phyloP scores from a whole-genome alignment of 78 protist species.

The Isochrysis galbana region DNA sequence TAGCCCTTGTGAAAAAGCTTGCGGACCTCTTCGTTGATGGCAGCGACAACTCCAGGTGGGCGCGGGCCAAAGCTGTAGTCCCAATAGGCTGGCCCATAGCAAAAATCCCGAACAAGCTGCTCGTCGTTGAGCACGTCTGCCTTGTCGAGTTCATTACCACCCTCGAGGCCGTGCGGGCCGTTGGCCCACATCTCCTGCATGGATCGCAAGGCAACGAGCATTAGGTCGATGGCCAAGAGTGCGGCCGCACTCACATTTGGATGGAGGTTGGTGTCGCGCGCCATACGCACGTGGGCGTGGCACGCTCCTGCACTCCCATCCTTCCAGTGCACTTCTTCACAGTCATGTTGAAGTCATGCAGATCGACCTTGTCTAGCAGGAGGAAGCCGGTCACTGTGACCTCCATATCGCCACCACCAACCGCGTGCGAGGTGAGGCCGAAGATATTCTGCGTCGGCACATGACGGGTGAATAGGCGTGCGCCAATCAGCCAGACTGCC shows the following conservation, averaged over 20 bases:
- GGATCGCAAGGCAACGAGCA: too few species aligned
- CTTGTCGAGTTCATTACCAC: not conserved
- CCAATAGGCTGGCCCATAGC: not conserved
- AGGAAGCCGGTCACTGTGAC: not conserved
- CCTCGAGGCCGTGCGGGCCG: not conserved
- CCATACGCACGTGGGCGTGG: too few species aligned
- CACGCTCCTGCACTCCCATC: too few species aligned
- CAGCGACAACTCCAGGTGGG: not conserved
- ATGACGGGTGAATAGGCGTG: too few species aligned
- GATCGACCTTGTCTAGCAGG: not conserved
- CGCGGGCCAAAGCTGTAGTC: not conserved
- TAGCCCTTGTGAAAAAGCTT: not conserved
- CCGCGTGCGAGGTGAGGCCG: not conserved
- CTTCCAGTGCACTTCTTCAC: not conserved
- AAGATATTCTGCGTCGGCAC: not conserved
- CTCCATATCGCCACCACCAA: not conserved
- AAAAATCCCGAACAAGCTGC: not conserved
- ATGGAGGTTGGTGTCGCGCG: too few species aligned
- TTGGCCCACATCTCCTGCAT: not conserved
- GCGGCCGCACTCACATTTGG: too few species aligned
- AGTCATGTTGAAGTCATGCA: not conserved
- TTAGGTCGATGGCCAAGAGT: too few species aligned
- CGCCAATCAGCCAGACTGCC: too few species aligned
- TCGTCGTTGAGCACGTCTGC: not conserved
- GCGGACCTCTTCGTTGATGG: not conserved